A percentile compares a stretch with the other conserved stretches of the same genome.
These are phyloP conservation scores for Teratosphaeria destructans DNA, from an alignment of 2,329 filamentous ascomycete genomes.

Conservation along the genomic window DNA sequence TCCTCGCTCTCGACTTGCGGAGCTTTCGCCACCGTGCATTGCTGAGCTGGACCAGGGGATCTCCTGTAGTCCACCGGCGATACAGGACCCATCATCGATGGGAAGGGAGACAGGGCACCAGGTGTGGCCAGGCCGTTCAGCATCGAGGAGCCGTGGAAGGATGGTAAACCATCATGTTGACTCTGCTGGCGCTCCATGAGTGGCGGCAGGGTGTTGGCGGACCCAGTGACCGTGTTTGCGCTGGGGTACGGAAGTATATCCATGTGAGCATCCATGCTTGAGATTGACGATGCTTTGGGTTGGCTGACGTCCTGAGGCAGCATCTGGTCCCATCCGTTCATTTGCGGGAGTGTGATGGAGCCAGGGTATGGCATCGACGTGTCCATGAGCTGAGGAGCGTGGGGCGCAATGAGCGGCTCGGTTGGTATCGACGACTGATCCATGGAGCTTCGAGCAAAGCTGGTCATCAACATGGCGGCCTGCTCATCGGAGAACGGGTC, in stretches of 20 bases:
- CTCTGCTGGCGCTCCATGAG: slow-evolving; percentile 45
- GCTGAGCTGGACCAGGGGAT: slow-evolving; percentile 58
- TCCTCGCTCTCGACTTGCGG: slow-evolving; percentile 78
- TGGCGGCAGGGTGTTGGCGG: slow-evolving; percentile 47
- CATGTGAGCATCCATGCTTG: slow-evolving; percentile 27
- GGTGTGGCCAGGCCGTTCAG: slow-evolving; percentile 60
- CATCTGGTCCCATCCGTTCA: slow-evolving; percentile 79
- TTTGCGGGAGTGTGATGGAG: slow-evolving; percentile 71
- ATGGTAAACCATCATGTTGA: slow-evolving; percentile 32
- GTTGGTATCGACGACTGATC: slow-evolving; percentile 38
- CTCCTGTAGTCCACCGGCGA: slow-evolving; percentile 60
- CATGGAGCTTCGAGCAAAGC: slow-evolving; percentile 75
- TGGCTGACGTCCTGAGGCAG: slow-evolving; percentile 60
- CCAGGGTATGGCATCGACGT: slow-evolving; percentile 62
- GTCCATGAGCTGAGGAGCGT: slow-evolving; percentile 63
- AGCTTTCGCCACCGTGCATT: slow-evolving; percentile 54
- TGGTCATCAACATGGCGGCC: slow-evolving; percentile 95
- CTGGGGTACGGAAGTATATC: slow-evolving; percentile 44
- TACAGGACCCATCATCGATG: slow-evolving; percentile 55
- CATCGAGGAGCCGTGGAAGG: slow-evolving; percentile 60
- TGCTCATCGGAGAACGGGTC: slow-evolving; percentile 95
- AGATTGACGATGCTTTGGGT: slow-evolving; percentile 62
- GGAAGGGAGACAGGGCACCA: slow-evolving; percentile 62
- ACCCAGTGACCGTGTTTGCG: slow-evolving; percentile 11
- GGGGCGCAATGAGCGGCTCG: slow-evolving; percentile 63